These are phyloP conservation scores for Chaetomium tenue DNA, from an alignment of 495 filamentous ascomycete species.

Conservation along the genomic window DNA sequence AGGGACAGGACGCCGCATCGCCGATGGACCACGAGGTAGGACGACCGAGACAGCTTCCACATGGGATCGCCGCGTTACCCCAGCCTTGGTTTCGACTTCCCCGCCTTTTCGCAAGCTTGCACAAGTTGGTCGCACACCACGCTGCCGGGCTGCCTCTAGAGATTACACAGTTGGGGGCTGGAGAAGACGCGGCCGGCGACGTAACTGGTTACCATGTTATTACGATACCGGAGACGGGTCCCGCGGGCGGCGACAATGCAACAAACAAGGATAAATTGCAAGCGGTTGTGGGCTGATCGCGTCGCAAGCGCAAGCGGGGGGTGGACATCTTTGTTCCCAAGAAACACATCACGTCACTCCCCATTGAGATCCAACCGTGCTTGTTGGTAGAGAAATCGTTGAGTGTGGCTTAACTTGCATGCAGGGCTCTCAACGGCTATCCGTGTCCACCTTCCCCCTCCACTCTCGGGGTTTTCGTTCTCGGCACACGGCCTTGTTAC, in stretches of 20 bases:
- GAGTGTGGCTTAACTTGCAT: too few relatives aligned
- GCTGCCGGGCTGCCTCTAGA: too few relatives aligned
- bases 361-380: not conserved
- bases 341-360: not conserved
- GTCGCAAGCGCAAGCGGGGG: too few relatives aligned
- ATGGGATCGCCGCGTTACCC: constrained; percentile 5
- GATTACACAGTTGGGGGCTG: too few relatives aligned
- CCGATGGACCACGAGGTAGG: not conserved
- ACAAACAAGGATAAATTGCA: not conserved
- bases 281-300: not conserved
- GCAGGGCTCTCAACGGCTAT: too few relatives aligned
- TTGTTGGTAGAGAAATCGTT: too few relatives aligned
- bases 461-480: too few relatives aligned
- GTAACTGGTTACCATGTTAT: too few relatives aligned
- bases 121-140: not conserved
- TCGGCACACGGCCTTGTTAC: not conserved
- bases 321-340: not conserved
- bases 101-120: constrained; percentile 12
- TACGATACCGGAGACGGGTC: not conserved
- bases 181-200: too few relatives aligned
- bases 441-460: too few relatives aligned
- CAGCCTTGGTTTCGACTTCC: constrained; percentile 6
- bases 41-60: not conserved
- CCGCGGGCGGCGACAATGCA: not conserved
- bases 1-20: not conserved